Conservation (phyloP, 495 filamentous ascomycete genomes). For the Xylaria telfairii region DNA sequence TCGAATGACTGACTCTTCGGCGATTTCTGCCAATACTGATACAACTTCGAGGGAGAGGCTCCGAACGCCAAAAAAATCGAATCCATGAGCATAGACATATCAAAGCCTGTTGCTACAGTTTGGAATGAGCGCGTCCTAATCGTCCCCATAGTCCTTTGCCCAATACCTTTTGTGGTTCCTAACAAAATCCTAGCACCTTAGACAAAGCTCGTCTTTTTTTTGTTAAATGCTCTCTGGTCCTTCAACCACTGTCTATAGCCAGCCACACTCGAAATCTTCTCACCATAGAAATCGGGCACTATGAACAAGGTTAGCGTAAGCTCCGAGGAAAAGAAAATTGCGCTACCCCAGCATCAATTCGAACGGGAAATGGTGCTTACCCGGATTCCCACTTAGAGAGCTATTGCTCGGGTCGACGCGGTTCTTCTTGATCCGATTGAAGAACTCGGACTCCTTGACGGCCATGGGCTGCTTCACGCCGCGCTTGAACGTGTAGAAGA, state of each 20-base stretch:
- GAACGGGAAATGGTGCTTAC: conserved; percentile 46
- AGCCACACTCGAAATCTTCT: conserved; percentile 92
- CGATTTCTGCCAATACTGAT: conserved; percentile 36
- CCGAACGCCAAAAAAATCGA: conserved; percentile 38
- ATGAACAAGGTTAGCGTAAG: conserved; percentile 21
- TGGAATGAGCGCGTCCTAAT: conserved; percentile 12
- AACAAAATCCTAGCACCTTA: conserved; percentile 27
- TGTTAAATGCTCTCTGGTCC: conserved; percentile 96
- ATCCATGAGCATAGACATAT: conserved; percentile 16
- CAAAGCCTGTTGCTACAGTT: conserved; percentile 16
- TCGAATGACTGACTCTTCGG: conserved; percentile 36
- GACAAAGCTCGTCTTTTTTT: conserved; percentile 74
- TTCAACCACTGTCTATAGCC: conserved; percentile 95
- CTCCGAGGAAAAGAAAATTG: not conserved
- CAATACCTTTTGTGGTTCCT: not conserved
- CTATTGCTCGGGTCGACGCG: conserved; percentile 79
- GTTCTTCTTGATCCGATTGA: conserved; percentile 82
- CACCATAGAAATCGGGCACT: conserved; percentile 77
- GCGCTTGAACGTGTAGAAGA: conserved; percentile 75
- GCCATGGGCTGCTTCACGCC: conserved; percentile 70
- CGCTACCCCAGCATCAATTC: not conserved
- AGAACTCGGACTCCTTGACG: conserved; percentile 89
- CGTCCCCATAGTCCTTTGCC: conserved; percentile 16
- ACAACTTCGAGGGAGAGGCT: conserved; percentile 40
- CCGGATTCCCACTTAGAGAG: conserved; percentile 60